Conservation (phyloP, 1,284 basidiomycete species). For the Meira miltonrushii region DNA sequence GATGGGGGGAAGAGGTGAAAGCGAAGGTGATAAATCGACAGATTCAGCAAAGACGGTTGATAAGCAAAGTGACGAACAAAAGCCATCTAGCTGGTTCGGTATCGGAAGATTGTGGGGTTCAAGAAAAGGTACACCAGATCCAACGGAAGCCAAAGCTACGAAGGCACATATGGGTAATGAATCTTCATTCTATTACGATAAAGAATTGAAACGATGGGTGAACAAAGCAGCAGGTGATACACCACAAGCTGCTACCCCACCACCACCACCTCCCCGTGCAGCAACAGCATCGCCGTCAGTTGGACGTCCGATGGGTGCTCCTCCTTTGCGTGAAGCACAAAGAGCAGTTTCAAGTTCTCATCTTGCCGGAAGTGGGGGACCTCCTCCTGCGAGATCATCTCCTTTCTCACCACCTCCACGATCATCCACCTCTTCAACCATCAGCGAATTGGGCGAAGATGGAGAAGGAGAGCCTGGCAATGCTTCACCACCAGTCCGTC, state of each 20-base stretch:
- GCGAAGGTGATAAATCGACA: conserved; percentile 19
- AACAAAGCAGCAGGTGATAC: conserved; percentile 66
- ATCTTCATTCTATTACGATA: conserved; percentile 86
- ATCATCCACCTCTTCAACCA: conserved; percentile 28
- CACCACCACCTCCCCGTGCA: conserved; percentile 38
- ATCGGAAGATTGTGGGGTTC: conserved; percentile 58
- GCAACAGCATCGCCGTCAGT: conserved; percentile 42
- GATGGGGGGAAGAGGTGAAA: conserved; percentile 10
- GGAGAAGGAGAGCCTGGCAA: conserved; percentile 19
- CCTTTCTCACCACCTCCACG: conserved; percentile 17
- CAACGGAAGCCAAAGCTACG: conserved; percentile 42
- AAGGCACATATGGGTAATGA: conserved; percentile 86
- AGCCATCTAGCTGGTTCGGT: conserved; percentile 61
- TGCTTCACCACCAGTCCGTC: background rate
- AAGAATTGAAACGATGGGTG: conserved; percentile 90
- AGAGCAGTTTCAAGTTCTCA: background rate
- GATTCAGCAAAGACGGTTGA: conserved; percentile 11
- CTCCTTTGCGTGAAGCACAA: conserved; percentile 14
- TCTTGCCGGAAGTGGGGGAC: background rate
- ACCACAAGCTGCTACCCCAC: conserved; percentile 25
- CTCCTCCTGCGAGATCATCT: background rate
- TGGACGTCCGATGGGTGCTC: conserved; percentile 16
- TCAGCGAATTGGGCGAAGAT: conserved; percentile 24
- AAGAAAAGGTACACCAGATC: conserved; percentile 52
- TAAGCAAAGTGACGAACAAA: conserved; percentile 27